Conservation (phyloP, 495 filamentous ascomycete species). For the Neurospora tetraspora region DNA sequence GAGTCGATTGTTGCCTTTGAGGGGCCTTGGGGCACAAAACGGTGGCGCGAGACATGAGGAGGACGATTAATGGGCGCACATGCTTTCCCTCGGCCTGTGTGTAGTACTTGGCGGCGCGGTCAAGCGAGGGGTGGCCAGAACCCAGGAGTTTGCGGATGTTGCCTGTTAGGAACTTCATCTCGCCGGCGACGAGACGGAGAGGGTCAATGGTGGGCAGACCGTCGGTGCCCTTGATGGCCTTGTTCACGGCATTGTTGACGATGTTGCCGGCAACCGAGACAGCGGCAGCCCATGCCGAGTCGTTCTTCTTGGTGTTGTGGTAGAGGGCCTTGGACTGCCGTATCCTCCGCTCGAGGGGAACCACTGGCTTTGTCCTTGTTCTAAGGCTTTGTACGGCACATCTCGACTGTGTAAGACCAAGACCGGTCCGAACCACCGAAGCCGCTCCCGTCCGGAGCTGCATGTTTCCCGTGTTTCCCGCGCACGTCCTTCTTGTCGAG, state of each 20-base stretch:
- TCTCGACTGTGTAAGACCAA: constrained; percentile 9
- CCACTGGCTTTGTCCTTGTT: no score
- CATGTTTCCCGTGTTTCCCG: constrained; percentile 21
- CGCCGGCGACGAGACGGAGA: constrained; percentile 76
- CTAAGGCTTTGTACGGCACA: constrained; percentile 11
- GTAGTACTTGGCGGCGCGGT: constrained; percentile 96
- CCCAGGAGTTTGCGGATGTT: constrained; percentile 83
- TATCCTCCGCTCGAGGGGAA: constrained; percentile 25
- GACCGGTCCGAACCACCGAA: constrained; percentile 18
- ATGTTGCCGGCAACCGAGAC: constrained; percentile 70
- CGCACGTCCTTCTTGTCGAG: constrained; percentile 7
- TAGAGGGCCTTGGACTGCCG: constrained; percentile 24
- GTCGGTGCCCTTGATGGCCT: constrained; percentile 40
- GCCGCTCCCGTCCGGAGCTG: constrained; percentile 30
- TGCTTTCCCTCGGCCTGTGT: constrained; percentile 96
- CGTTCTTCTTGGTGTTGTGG: constrained; percentile 26
- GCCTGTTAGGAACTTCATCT: constrained; percentile 86
- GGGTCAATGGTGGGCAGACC: constrained; percentile 54
- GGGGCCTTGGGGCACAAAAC: constrained; percentile 60
- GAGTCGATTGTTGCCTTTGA: constrained; percentile 24
- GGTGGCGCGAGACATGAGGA: constrained; percentile 92
- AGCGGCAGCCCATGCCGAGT: constrained; percentile 45
- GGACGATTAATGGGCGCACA: constrained; percentile 82
- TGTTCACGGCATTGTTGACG: constrained; percentile 55
- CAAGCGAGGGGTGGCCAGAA: constrained; percentile 84